Percentiles rank a stretch among this genome's conserved stretches.
phyloP scores from a whole-genome alignment of 768 basidiomycete genomes.

The Pisolithus sp. region DNA sequence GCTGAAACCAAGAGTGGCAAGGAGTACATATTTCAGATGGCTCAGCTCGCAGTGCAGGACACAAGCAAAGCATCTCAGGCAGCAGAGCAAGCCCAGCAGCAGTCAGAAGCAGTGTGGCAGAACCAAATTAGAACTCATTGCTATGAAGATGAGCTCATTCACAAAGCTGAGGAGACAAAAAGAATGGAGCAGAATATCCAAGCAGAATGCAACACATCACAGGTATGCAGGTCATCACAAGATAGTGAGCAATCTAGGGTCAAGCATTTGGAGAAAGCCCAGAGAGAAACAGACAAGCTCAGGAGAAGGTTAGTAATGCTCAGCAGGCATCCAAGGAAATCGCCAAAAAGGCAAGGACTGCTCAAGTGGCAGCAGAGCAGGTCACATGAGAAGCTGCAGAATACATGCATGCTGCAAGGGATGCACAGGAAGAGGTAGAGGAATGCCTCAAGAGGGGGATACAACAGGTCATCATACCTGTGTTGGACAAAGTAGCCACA shows the following conservation, averaged over 20 bases:
- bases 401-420: neutral
- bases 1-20: neutral
- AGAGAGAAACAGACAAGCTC: neutral
- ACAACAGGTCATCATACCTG: constrained; percentile 13
- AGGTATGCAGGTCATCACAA: neutral
- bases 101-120: neutral
- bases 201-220: neutral
- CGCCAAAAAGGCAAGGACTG: neutral
- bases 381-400: neutral
- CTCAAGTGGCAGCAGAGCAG: neutral
- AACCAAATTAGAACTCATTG: neutral
- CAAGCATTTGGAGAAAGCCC: neutral
- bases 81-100: neutral
- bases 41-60: neutral
- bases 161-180: neutral
- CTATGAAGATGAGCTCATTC: neutral
- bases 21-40: neutral
- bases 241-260: neutral
- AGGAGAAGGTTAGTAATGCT: neutral
- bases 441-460: constrained; percentile 6
- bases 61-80: neutral
- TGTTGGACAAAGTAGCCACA: constrained; percentile 5
- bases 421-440: constrained; percentile 2
- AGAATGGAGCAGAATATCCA: neutral
- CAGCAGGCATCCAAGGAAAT: neutral